Evolutionary conservation across 208 protist genomes (phyloP), one percentile per base, ranked within the genome.

Genomic region (Acanthamoeba castellanii): DNA sequence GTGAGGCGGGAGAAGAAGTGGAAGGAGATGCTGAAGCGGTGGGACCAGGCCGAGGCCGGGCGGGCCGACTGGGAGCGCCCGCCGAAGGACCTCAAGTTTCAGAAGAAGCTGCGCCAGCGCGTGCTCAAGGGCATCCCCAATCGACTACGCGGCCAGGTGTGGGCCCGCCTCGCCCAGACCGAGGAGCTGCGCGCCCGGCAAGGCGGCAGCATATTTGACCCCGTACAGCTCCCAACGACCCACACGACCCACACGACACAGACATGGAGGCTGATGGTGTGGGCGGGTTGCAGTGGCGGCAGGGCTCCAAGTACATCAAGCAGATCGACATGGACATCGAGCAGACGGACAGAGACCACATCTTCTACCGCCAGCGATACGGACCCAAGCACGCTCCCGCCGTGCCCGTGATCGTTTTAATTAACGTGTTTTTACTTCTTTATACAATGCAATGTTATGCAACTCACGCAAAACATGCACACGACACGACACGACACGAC

Each of bases 261-360:
- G 2, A 42, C 37, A 42, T 1, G 37, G 37, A 42, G 3, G 37
- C 37, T 42, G 37, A 42, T 4, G 37, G 3, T 42, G 3, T 42
- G 8, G 8, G 18, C 3, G 37, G 30, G 7, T 14, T 3, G 59
- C 45, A 92, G 87, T 66, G 37, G 52, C 5, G 34, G 25, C 52
- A 74, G n/a, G 87, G 87, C 20, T 92, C 87, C 57, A 92, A 74
- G 87, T 92, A 52, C 47, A 92, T 92, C 55, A 92, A 92, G 61
- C 87, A 92, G 87, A 92, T 92, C 20, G 87, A 70, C 4, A 47
- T 92, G 30, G 87, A 92, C 32, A 74, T 92, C n/a, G 87, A 76
- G 59, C 55, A 55, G 14, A 76, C 87, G 25, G 52, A 76, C 37
- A n/a, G 61, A 9, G 61, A 92, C 61, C 87, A 92, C 37, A 92